phyloP scores from a whole-genome alignment of 2,329 filamentous ascomycete species.

The Trichoderma sp. region DNA sequence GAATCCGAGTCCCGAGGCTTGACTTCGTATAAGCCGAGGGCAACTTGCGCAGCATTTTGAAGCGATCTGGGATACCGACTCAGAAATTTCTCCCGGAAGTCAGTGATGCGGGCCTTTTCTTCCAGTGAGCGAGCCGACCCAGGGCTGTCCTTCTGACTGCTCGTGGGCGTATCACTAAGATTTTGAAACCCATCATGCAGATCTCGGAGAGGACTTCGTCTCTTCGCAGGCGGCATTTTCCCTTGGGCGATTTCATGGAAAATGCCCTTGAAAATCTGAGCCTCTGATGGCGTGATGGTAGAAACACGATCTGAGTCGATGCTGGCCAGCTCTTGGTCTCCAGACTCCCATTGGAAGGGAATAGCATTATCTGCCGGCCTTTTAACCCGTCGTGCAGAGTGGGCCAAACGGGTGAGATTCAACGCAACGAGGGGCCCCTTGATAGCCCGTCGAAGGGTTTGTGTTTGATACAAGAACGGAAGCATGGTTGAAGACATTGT shows the following conservation, averaged over 20 bases:
- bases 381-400: conserved; percentile 19
- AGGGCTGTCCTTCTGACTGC: neutral
- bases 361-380: conserved; percentile 39
- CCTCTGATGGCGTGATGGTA: conserved; percentile 58
- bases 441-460: conserved; percentile 46
- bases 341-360: conserved; percentile 49
- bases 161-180: neutral
- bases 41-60: conserved; percentile 39
- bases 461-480: conserved; percentile 71
- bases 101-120: conserved; percentile 33
- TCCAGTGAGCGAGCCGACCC: conserved; percentile 30
- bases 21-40: conserved; percentile 38
- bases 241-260: conserved; percentile 43
- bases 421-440: conserved; percentile 27
- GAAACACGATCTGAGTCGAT: conserved; percentile 31
- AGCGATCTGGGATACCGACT: conserved; percentile 39
- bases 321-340: conserved; percentile 22
- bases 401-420: conserved; percentile 24
- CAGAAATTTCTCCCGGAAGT: conserved; percentile 37
- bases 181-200: neutral
- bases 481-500: conserved; percentile 50
- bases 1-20: conserved; percentile 27
- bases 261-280: conserved; percentile 58
- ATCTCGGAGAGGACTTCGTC: conserved; percentile 19
- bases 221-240: conserved; percentile 31